Percentiles rank a stretch among this genome's conserved stretches.
phyloP scores from a whole-genome alignment of 305 asterid species.

The Stenogyne calaminthoides region DNA sequence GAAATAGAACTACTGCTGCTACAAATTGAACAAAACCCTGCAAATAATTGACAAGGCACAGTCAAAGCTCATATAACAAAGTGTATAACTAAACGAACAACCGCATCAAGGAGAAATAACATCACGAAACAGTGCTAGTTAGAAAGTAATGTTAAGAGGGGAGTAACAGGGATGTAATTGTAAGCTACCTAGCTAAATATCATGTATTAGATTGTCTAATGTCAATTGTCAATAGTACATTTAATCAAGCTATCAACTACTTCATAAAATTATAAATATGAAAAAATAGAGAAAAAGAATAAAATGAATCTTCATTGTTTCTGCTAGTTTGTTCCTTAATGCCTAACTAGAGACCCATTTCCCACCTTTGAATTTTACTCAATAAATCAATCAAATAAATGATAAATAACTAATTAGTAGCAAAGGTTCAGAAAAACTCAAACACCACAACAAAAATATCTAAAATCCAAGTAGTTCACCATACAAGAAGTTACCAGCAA shows the following conservation, averaged over 20 bases:
- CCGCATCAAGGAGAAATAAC: not conserved
- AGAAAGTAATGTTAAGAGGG: too few relatives aligned
- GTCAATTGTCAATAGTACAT: too few relatives aligned
- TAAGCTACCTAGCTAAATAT: not conserved
- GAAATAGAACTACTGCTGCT: constrained; percentile 35
- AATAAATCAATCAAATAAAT: constrained; percentile 12
- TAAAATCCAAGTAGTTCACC: too few relatives aligned
- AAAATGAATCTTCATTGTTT: not conserved
- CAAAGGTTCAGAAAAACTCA: too few relatives aligned
- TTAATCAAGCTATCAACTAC: not conserved
- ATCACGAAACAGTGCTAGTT: not conserved
- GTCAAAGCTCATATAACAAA: constrained; percentile 8
- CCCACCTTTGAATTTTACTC: not conserved
- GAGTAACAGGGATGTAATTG: not conserved
- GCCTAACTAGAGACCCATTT: not conserved
- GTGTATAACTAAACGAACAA: not conserved
- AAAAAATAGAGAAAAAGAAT: not conserved
- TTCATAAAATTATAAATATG: constrained; percentile 10
- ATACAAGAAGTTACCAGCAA: too few relatives aligned
- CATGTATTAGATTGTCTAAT: not conserved
- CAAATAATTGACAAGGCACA: constrained; percentile 17
- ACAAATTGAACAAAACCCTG: constrained; percentile 59
- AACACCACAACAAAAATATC: too few relatives aligned
- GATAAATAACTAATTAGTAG: too few relatives aligned
- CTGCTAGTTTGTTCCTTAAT: not conserved